Evolutionary conservation across 805 yeast species (phyloP).

Genomic region (Saccharomycopsis amapae): DNA sequence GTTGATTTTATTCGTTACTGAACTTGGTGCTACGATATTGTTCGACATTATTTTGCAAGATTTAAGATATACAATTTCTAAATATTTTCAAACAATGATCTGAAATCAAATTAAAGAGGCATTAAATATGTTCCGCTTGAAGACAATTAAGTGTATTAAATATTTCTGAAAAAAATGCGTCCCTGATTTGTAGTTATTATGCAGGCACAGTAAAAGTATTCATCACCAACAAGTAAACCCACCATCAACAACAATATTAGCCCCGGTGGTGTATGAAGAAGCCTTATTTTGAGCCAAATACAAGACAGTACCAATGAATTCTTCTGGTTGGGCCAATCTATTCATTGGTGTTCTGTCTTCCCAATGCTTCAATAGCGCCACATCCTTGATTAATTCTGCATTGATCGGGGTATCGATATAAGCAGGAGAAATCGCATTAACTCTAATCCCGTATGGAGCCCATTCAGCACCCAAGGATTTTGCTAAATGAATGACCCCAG

Average conservation of each 20-base stretch:
- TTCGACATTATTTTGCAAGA: too few relatives aligned
- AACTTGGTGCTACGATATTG: too few relatives aligned
- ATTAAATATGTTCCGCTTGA: too few relatives aligned
- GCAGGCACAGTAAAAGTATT: too few relatives aligned
- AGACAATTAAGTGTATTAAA: too few relatives aligned
- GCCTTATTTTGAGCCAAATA: constrained; percentile 68
- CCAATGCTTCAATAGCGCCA: constrained; percentile 64
- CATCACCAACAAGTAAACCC: constrained; percentile 81
- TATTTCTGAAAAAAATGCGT: too few relatives aligned
- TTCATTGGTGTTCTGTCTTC: constrained; percentile 65
- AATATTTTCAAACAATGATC: too few relatives aligned
- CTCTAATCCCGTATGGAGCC: constrained; percentile 56
- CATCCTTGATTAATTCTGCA: constrained; percentile 52
- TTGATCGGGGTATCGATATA: constrained; percentile 72
- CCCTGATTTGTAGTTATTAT: too few relatives aligned
- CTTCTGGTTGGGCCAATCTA: constrained; percentile 81
- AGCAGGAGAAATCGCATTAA: constrained; percentile 62
- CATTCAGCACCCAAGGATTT: constrained; percentile 66
- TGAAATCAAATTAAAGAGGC: too few relatives aligned
- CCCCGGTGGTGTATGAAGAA: constrained; percentile 76
- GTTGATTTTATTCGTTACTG: too few relatives aligned
- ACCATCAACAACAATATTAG: constrained; percentile 77
- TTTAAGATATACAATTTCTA: too few relatives aligned
- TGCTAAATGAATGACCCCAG: constrained; percentile 60
- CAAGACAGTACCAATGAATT: constrained; percentile 68